Evolutionary conservation across 495 filamentous ascomycete species (phyloP).

Genomic region (Penicillium desertorum): DNA sequence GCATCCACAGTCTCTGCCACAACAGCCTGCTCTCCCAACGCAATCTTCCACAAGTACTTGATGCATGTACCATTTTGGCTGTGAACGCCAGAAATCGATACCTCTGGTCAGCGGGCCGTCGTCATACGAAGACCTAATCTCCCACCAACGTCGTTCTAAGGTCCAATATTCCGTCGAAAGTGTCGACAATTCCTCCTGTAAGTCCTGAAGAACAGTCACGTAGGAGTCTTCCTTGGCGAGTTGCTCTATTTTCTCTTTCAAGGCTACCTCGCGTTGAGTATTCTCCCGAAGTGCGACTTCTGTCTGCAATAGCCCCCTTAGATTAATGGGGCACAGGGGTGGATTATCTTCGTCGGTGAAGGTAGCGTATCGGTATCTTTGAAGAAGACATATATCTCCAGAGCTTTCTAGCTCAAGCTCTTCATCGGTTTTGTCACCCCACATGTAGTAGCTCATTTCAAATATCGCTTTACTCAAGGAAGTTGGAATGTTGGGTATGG

Average conservation of each 20-base stretch:
- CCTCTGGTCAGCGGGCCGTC: slow-evolving; percentile 3
- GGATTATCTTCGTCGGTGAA: background rate
- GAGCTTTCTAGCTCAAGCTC: background rate
- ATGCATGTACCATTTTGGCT: slow-evolving; percentile 13
- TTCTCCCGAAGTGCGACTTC: slow-evolving; percentile 10
- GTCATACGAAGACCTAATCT: background rate
- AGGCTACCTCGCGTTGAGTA: slow-evolving; percentile 10
- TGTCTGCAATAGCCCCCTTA: slow-evolving; percentile 2
- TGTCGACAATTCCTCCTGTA: background rate
- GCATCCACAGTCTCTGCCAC: slow-evolving; percentile 8
- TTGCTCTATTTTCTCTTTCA: slow-evolving; percentile 2
- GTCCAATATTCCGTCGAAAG: background rate
- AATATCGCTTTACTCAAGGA: background rate
- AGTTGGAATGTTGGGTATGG: background rate
- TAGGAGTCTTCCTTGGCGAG: background rate
- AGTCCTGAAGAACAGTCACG: background rate
- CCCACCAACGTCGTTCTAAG: slow-evolving; percentile 1
- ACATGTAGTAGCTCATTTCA: background rate
- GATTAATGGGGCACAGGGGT: background rate
- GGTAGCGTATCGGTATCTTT: background rate
- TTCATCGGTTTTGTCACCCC: background rate
- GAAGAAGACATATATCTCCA: slow-evolving; percentile 2
- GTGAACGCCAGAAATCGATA: slow-evolving; percentile 8
- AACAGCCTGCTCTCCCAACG: slow-evolving; percentile 10
- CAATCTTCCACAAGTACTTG: slow-evolving; percentile 9